Percentiles rank a stretch among this genome's conserved stretches.
Conservation (phyloP, 495 filamentous ascomycete genomes). For the Hypoxylon fuscum region DNA sequence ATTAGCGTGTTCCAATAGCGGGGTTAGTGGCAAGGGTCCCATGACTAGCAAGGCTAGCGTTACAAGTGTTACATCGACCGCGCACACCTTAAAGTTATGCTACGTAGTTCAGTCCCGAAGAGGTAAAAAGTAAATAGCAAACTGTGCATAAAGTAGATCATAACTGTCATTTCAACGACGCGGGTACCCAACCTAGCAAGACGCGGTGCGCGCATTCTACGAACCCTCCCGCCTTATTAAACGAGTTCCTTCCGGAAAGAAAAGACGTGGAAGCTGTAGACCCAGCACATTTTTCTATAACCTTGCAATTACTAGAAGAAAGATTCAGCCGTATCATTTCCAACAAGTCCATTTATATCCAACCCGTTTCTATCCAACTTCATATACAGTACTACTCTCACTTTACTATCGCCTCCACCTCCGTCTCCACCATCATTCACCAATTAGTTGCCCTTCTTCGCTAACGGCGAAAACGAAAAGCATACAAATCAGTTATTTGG, state of each 20-base stretch:
- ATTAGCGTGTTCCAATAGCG: not conserved
- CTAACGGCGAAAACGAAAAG: not conserved
- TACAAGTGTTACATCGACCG: constrained; percentile 16
- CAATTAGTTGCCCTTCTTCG: not conserved
- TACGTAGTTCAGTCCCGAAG: not conserved
- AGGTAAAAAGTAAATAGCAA: constrained; percentile 31
- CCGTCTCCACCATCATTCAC: not conserved
- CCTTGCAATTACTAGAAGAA: too few relatives aligned
- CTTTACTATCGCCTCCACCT: too few relatives aligned
- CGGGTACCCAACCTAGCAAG: constrained; percentile 3
- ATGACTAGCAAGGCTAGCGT: too few relatives aligned
- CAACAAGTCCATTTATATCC: too few relatives aligned
- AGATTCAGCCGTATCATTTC: too few relatives aligned
- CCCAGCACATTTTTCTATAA: too few relatives aligned
- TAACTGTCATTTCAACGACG: constrained; percentile 8
- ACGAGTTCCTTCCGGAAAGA: too few relatives aligned
- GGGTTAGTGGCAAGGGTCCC: not conserved
- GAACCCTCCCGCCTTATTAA: too few relatives aligned
- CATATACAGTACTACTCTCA: too few relatives aligned
- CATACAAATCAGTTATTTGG: too few relatives aligned
- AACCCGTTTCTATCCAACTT: too few relatives aligned
- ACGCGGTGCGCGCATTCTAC: constrained; percentile 12
- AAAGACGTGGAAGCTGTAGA: too few relatives aligned
- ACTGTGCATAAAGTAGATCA: constrained; percentile 14
- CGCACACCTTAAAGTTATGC: constrained; percentile 8